phyloP scores from a whole-genome alignment of 257 asterid species.

The Parsonsia alboflavescens region DNA sequence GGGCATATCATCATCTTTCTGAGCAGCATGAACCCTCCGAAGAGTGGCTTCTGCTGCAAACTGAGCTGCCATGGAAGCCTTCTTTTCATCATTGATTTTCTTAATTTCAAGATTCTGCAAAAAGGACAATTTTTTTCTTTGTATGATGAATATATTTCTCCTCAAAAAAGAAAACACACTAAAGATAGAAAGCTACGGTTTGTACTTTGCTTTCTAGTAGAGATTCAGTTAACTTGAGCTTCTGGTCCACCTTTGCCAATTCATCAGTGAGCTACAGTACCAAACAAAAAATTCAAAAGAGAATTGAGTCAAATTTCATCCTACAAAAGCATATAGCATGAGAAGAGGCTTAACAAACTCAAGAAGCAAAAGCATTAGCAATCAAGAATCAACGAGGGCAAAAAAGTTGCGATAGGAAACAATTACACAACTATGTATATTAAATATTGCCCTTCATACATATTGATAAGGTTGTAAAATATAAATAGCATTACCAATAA shows the following conservation, averaged over 20 bases:
- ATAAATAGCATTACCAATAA: not conserved
- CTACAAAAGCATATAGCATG: not conserved
- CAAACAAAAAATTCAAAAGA: not conserved
- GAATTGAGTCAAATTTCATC: not conserved
- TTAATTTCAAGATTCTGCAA: conserved; percentile 93
- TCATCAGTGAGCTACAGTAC: conserved; percentile 67
- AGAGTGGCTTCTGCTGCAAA: conserved; percentile 99
- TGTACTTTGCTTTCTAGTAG: conserved; percentile 85
- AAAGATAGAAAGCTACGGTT: conserved; percentile 14
- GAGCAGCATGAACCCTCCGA: conserved; percentile 95
- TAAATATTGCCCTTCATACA: not conserved
- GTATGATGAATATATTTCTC: conserved; percentile 14
- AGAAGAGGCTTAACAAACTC: not conserved
- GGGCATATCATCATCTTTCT: conserved; percentile 98
- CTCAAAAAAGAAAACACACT: not conserved
- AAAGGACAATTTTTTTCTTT: not conserved
- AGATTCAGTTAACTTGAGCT: conserved; percentile 85
- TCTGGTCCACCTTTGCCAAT: conserved; percentile 75
- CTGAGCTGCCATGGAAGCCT: conserved; percentile 96
- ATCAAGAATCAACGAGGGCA: not conserved
- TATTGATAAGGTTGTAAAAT: not conserved
- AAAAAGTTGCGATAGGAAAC: not conserved
- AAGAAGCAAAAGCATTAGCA: not conserved
- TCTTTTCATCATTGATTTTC: conserved; percentile 92
- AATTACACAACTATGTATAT: not conserved